Conservation (phyloP, 2,329 filamentous ascomycete genomes). For the Triangularia verruculosa region DNA sequence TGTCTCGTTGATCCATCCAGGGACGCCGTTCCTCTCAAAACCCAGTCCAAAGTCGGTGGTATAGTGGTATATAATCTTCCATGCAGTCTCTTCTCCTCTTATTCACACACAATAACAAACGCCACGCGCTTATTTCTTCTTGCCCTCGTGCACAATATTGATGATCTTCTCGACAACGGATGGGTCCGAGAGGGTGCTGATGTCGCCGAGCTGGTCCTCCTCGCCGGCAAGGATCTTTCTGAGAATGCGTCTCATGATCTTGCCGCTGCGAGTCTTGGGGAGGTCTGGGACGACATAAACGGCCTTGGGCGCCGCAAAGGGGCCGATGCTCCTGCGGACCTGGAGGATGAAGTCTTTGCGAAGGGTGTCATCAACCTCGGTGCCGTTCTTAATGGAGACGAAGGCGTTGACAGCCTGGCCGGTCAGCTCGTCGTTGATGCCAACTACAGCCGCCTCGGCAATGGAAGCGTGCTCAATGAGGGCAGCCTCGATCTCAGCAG, state of each 20-base stretch:
- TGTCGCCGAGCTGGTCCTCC: slow-evolving; percentile 95
- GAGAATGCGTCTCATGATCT: slow-evolving; percentile 98
- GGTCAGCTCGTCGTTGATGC: slow-evolving; percentile 87
- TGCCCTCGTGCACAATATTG: slow-evolving; percentile 65
- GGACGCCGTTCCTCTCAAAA: background rate
- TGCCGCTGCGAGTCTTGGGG: slow-evolving; percentile 94
- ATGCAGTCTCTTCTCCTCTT: slow-evolving; percentile 43
- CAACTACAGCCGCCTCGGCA: slow-evolving; percentile 92
- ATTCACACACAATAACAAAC: slow-evolving; percentile 27
- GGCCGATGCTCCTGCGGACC: slow-evolving; percentile 95
- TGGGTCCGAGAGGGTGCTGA: slow-evolving; percentile 86
- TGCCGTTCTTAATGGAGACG: slow-evolving; percentile 83
- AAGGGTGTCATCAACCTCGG: slow-evolving; percentile 71
- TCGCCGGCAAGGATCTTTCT: slow-evolving; percentile 96
- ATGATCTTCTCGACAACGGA: slow-evolving; percentile 89
- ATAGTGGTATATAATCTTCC: slow-evolving; percentile 12
- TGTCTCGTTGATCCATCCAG: background rate
- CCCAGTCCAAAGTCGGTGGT: background rate
- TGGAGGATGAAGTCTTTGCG: slow-evolving; percentile 93
- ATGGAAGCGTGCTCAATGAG: slow-evolving; percentile 88
- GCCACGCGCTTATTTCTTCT: slow-evolving; percentile 45
- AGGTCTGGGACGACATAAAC: slow-evolving; percentile 89
- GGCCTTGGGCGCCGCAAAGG: slow-evolving; percentile 93
- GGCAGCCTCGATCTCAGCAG: slow-evolving; percentile 95
- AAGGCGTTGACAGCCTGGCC: slow-evolving; percentile 98